phyloP scores from a whole-genome alignment of 2,329 filamentous ascomycete genomes.

The Colletotrichum sp. region DNA sequence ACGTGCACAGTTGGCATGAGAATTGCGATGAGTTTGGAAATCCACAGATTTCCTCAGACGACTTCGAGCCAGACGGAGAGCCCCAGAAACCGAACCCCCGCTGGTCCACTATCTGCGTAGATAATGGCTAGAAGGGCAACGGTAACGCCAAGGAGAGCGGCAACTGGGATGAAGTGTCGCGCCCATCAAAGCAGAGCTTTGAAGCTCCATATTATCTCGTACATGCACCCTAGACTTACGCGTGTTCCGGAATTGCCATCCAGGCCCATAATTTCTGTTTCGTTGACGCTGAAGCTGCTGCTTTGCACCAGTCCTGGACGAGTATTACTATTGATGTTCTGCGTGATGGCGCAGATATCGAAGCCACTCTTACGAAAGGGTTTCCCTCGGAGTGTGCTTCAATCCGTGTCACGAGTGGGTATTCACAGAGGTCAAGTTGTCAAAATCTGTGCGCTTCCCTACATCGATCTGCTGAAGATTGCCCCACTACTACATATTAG shows the following conservation, averaged over 20 bases:
- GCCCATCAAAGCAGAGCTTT: slow-evolving; percentile 1
- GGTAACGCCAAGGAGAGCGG: slow-evolving; percentile 1
- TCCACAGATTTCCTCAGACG: background rate
- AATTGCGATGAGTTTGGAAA: slow-evolving; percentile 7
- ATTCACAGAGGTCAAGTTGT: background rate
- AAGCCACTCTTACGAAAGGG: background rate
- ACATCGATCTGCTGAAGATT: background rate
- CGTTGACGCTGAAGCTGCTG: slow-evolving; percentile 1
- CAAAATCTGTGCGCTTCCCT: background rate
- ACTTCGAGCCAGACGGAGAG: slow-evolving; percentile 12
- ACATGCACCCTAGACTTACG: background rate
- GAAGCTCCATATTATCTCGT: slow-evolving; percentile 4
- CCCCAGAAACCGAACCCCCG: slow-evolving; percentile 1
- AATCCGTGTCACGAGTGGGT: background rate
- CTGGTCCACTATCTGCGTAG: background rate
- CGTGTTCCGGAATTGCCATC: background rate
- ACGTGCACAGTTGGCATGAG: background rate
- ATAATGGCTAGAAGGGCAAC: background rate
- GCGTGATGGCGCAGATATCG: slow-evolving; percentile 22
- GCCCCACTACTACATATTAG: background rate
- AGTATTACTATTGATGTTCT: slow-evolving; percentile 6
- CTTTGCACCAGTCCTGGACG: background rate
- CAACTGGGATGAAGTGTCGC: slow-evolving; percentile 6
- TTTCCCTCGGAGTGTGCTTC: background rate
- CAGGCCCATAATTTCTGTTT: background rate